Base-by-base conservation (phyloP, 2,329 filamentous ascomycete genomes). In the Sporothrix phasma region DNA sequence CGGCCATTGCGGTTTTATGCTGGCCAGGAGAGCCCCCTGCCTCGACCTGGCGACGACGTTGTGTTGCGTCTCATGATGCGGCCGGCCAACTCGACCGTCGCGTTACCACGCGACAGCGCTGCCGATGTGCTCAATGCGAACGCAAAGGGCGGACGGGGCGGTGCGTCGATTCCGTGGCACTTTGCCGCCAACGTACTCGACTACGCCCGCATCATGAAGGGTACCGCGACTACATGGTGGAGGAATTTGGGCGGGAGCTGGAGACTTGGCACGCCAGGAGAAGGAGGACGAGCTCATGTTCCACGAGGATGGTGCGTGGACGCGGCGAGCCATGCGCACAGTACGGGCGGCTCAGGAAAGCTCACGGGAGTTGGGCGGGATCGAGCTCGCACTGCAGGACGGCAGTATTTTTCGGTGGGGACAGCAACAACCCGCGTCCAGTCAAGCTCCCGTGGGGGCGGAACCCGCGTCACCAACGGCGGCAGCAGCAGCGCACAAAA, bases 191-290 rank as follows among this genome's bases (percentile, higher is more conserved):
- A 96, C 70, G 92, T 96, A 41, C 83, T 68, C 72, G 94, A 99
- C 73, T 99, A 97, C 74, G 91, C 92, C 17, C 86, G 92, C 45
- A 88, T 97, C 63, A 96, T 99, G 90, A 96, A 93, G 73, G 94
- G 92, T 6, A 93, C 90, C 4, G 86, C 70, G 86, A 89, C 39
- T 99, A 99, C 73, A 93, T 99, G 88, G 73, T 79, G 13, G 80
- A 85, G 62, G 89, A 97, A 72, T 93, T 88, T 69, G 86, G 95
- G 67, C 78, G 84, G 43, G 93, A 97, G 73, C 86, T 96, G 41
- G 78, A 45, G 86, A 90, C 19, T 78, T 99, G 26, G 78, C 84
- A 66, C 80, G 81, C 67, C 91, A 96, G 76, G 91, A 91, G 70
- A 86, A 87, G 68, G 91, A 96, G 73, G 94, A 99, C 72, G 90